phyloP scores from a whole-genome alignment of 208 protist genomes.

The Acanthamoeba royreba region DNA sequence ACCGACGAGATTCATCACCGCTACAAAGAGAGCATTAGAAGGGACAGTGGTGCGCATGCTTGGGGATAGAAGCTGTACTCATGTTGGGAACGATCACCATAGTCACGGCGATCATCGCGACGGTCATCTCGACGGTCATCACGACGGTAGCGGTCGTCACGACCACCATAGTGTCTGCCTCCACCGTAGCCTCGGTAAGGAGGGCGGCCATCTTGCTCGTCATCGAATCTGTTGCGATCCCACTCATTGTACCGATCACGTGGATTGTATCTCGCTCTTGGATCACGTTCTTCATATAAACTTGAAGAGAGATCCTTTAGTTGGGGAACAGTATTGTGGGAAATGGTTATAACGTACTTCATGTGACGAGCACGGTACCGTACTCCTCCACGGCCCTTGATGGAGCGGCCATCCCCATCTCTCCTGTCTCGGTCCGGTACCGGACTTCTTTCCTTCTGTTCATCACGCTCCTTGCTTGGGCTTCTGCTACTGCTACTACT shows the following conservation, averaged over 20 bases:
- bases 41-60: neutral
- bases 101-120: neutral
- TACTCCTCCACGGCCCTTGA: neutral
- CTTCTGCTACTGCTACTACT: neutral
- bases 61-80: neutral
- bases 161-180: neutral
- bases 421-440: neutral
- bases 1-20: neutral
- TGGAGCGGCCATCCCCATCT: neutral
- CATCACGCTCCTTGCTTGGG: neutral
- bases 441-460: neutral
- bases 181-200: neutral
- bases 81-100: neutral
- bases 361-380: neutral
- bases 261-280: neutral
- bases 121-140: neutral
- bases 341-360: neutral
- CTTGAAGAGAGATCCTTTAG: neutral
- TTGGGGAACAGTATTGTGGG: neutral
- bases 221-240: neutral
- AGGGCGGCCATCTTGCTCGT: neutral
- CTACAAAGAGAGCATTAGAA: neutral
- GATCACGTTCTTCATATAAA: neutral
- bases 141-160: neutral
- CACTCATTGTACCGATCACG: neutral